Evolutionary conservation across 2,329 filamentous ascomycete species (phyloP), one percentile per base, ranked within the genome.

Genomic region (Xylariaceae sp.): DNA sequence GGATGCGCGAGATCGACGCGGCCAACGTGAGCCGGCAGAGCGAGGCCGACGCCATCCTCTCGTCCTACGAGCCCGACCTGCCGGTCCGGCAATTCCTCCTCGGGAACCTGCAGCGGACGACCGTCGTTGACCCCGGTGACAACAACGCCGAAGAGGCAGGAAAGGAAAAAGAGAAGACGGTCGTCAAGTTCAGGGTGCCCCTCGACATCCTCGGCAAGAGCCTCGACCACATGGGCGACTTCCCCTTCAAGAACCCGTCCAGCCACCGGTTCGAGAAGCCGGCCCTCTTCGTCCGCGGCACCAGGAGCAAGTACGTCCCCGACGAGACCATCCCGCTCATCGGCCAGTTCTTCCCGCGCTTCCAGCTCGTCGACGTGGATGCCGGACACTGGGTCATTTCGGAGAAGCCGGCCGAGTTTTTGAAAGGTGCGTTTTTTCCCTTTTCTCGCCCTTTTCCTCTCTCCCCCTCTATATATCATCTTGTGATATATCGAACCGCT

Each of bases 41-140:
- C 12, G 85, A 94, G 34, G 90, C 90, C 2, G 87, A 96, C 60
- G 69, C 73, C 43, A 88, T 96, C 33, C 68, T 97, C 15, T 64
- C 77, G 37, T 70, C 80, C 2, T 90, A 84, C 57, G 90, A 94
- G 59, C 63, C 80, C 70, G 78, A 82, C 11, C 62, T 94, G 4
- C 69, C 81, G 0, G 83, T 98, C 50, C 82, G 92, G 2, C 89
- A 96, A 57, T 98, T 97, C 61, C 74, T 98, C 12, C 76, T 98
- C 1, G 87, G 85, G 9, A 98, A 97, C 59, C 69, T 97, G 27
- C 64, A 83, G 50, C 76, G 81, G 4, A 28, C 32, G 5, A 13
- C 44, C 34, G 1, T 37, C 52, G 0, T n/a, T n/a, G n/a, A n/a
- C n/a, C n/a, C n/a, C n/a, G n/a, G n/a, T n/a, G n/a, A n/a, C n/a